Base-by-base conservation (phyloP, 2,329 filamentous ascomycete species). In the Blastomyces silverae region DNA sequence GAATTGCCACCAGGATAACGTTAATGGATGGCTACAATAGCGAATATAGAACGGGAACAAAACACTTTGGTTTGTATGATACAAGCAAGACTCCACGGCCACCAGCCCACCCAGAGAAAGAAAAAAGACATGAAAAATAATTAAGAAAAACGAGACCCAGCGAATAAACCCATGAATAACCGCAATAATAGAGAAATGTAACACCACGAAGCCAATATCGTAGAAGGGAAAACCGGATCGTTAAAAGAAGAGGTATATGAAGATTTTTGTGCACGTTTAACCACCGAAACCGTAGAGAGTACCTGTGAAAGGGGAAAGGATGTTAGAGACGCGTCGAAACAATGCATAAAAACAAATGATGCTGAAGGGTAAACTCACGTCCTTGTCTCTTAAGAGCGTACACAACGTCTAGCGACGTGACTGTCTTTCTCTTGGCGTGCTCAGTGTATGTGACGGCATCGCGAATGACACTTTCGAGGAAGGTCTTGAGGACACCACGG, bases 251-350 rank as follows among this genome's bases (percentile, higher is more conserved):
- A 62, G 46, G 31, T 22, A 62, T 62, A 63, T 56, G n/a, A 44
- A 31, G 8, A 48, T 22, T 48, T 48, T 48, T 48, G 25, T 70
- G 73, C 64, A 67, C 65, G 74, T 74, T 87, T 90, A 93, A 85
- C 89, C 90, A 85, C 90, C 90, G 85, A 92, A 92, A 83, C 90
- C 89, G 84, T 92, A 93, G 70, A 92, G 88, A 77, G 89, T 90
- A 75, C 89, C 76, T 78, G 66, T 55, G 66, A 17, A n/a, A 15
- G 7, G 22, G 48, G 34, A 39, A 15, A 3, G 22, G 5, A 61
- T n/a, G 64, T 69, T 65, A 69, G 61, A 62, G 28, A 52, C 50
- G 50, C 50, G 22, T 52, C n/a, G 13, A 52, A 52, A 52, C 65
- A 25, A 58, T 11, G 28, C 28, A 34, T 34, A 39, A 39, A 13